Evolutionary conservation across 2,329 filamentous ascomycete genomes (phyloP).

Genomic region (Orbilia ellipsospora): DNA sequence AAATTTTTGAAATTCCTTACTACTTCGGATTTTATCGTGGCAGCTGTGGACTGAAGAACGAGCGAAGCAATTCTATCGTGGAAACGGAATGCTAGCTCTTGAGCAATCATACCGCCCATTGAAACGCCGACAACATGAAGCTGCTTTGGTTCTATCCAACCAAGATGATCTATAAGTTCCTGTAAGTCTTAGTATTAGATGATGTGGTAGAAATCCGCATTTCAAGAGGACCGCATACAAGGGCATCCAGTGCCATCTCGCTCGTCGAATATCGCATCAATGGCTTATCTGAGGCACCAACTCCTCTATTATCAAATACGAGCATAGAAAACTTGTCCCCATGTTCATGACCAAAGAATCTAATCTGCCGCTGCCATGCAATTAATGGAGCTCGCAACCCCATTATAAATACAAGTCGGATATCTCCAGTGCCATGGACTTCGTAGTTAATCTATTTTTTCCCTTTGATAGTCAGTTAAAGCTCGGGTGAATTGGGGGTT

Average conservation of each 20-base stretch:
- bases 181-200: constrained; percentile 73
- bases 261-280: constrained; percentile 80
- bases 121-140: constrained; percentile 80
- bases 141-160: constrained; percentile 64
- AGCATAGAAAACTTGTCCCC: constrained; percentile 76
- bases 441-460: constrained; percentile 47
- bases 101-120: constrained; percentile 92
- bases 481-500: background rate
- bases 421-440: constrained; percentile 47
- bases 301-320: constrained; percentile 81
- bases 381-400: constrained; percentile 73
- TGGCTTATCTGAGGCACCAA: constrained; percentile 83
- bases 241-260: constrained; percentile 82
- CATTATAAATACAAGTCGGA: constrained; percentile 71
- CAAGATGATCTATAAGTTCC: constrained; percentile 59
- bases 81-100: constrained; percentile 75
- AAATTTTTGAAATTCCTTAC: constrained; percentile 7
- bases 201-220: constrained; percentile 67
- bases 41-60: constrained; percentile 72
- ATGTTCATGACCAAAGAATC: constrained; percentile 80
- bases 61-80: constrained; percentile 70
- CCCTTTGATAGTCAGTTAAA: background rate
- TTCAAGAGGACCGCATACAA: constrained; percentile 60
- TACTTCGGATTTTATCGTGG: constrained; percentile 59
- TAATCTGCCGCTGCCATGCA: constrained; percentile 71